Evolutionary conservation across 441 rosid species (phyloP), one percentile per base, ranked within the genome.

Genomic region (Mallotus repandus): DNA sequence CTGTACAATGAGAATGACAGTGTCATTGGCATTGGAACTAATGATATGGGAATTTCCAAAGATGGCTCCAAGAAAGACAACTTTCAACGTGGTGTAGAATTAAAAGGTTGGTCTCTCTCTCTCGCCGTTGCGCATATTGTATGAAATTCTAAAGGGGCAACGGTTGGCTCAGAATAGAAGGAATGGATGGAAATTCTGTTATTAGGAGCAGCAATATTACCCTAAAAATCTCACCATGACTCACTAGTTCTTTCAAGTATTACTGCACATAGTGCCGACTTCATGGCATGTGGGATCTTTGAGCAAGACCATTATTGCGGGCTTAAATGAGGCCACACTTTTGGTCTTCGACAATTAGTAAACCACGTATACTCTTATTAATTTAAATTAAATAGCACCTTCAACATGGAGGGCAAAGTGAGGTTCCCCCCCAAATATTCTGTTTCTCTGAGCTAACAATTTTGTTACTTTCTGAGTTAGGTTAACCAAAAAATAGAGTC

Each of bases 41-140:
- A 87, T 81, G 98, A 95, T 85, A 91, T 92, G 98, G 99, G 99
- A 77, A 86, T 95, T 79, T 85, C 97, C 41, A 92, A 95, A 89
- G 87, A 90, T 86, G 96, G 98, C 72, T 83, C 92, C 57, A 88
- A 82, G 84, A 92, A 92, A 85, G 99, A 86, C 57, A 95, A 66
- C 84, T 95, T 89, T 74, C 98, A 92, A 80, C 85, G 71, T 48
- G 99, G 98, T 57, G 97, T 95, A 29, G 92, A 81, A 80, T 76
- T 95, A 63, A 90, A 88, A 88, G 99, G 97, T 78, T 60, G 73
- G 60, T 63, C 63, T 71, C 74, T 78, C 64, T 74, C 77, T 68
- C 78, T 72, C 68, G n/a, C n/a, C n/a, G n/a, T 32, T 49, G 18
- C 19, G 73, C 56, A 43, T 25, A 45, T 22, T 55, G 5, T 46